A percentile compares a stretch with the other conserved stretches of the same genome.
Evolutionary conservation across 176 grass and related monocot genomes (phyloP).

Genomic region (Oryza brachyantha): DNA sequence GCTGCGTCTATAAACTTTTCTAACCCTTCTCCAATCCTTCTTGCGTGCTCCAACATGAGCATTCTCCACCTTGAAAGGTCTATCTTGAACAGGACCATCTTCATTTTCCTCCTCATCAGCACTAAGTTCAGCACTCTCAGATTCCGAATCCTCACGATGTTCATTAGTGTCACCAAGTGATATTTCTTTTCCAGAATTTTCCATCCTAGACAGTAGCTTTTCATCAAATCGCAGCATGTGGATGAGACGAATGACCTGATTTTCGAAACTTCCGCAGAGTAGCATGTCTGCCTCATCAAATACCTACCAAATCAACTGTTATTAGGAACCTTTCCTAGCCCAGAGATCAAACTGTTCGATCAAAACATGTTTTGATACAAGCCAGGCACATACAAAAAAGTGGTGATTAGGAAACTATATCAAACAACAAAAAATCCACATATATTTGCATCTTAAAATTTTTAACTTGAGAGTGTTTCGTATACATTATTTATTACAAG

Average conservation of each 20-base stretch:
- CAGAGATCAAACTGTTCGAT: neutral
- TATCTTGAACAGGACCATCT: conserved; percentile 30
- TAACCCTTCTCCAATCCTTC: conserved; percentile 86
- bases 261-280: conserved; percentile 95
- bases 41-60: conserved; percentile 6
- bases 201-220: conserved; percentile 66
- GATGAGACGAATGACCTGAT: conserved; percentile 85
- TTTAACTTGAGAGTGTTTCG: neutral
- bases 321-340: conserved; percentile 5
- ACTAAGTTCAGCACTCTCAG: conserved; percentile 28
- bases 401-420: conserved; percentile 20
- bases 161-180: conserved; percentile 11
- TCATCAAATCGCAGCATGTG: conserved; percentile 96
- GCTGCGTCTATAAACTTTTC: conserved; percentile 75
- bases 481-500: conserved; percentile 1
- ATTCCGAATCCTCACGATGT: conserved; percentile 35
- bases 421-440: conserved; percentile 13
- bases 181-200: conserved; percentile 41
- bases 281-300: conserved; percentile 99
- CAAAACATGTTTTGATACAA: conserved; percentile 5
- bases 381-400: neutral
- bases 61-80: conserved; percentile 34
- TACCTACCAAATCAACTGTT: conserved; percentile 53
- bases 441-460: conserved; percentile 2
- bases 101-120: conserved; percentile 49